Evolutionary conservation across 2,329 filamentous ascomycete genomes (phyloP).

Genomic region (Volutella citrinella): DNA sequence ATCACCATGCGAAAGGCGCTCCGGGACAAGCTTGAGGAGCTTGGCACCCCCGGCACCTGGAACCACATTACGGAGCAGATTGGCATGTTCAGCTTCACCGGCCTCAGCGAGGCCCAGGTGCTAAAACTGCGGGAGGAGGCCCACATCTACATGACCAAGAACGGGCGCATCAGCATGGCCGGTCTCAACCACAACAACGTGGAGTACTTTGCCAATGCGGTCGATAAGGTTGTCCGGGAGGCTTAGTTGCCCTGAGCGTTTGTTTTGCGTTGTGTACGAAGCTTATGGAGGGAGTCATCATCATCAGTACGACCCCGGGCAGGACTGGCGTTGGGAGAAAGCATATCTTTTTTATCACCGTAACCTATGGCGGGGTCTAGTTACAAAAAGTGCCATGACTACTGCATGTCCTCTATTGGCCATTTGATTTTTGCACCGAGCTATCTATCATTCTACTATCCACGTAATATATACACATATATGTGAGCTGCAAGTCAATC

Average conservation of each 20-base stretch:
- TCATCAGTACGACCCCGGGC: slow-evolving; percentile 21
- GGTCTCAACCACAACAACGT: slow-evolving; percentile 92
- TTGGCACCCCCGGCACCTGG: slow-evolving; percentile 87
- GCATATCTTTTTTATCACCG: slow-evolving; percentile 17
- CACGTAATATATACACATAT: not conserved
- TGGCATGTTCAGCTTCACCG: slow-evolving; percentile 98
- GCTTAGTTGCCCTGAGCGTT: too few relatives aligned
- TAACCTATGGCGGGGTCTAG: slow-evolving; percentile 22
- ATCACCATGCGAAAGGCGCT: slow-evolving; percentile 83
- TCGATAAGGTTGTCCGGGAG: slow-evolving; percentile 72
- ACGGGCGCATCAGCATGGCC: slow-evolving; percentile 96
- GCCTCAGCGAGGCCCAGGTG: slow-evolving; percentile 72
- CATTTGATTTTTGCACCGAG: slow-evolving; percentile 14
- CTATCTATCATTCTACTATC: slow-evolving; percentile 4
- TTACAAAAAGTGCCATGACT: slow-evolving; percentile 23
- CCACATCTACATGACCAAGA: slow-evolving; percentile 94
- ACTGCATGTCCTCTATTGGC: too few relatives aligned
- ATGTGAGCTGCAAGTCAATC: too few relatives aligned
- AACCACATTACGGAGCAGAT: slow-evolving; percentile 98
- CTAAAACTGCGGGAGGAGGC: slow-evolving; percentile 64
- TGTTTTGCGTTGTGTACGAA: slow-evolving; percentile 21
- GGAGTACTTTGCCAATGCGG: slow-evolving; percentile 86
- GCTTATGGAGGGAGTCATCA: slow-evolving; percentile 24
- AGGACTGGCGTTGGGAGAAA: slow-evolving; percentile 24
- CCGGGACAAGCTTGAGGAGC: slow-evolving; percentile 75